Conservation (phyloP, 495 filamentous ascomycete species). For the Geoglossum glabrum region DNA sequence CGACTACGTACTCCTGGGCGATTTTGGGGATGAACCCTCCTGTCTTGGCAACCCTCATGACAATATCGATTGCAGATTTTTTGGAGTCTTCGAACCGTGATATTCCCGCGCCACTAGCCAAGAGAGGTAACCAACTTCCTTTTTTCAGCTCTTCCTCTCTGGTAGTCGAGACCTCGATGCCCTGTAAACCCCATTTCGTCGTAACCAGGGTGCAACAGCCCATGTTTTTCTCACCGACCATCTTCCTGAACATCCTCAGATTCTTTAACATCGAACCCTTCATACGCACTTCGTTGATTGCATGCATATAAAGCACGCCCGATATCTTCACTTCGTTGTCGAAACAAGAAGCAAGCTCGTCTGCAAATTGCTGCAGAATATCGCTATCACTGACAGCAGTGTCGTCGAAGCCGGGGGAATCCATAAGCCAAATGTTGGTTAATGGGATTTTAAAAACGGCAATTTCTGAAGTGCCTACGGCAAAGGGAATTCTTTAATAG, state of each 20-base stretch:
- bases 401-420: slow-evolving; percentile 29
- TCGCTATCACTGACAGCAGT: slow-evolving; percentile 18
- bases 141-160: background rate
- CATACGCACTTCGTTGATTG: slow-evolving; percentile 13
- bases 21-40: background rate
- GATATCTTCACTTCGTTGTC: slow-evolving; percentile 5
- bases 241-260: slow-evolving; percentile 8
- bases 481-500: no score
- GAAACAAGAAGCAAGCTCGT: slow-evolving; percentile 10
- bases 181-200: slow-evolving; percentile 7
- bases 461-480: no score
- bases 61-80: background rate
- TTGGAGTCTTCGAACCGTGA: background rate
- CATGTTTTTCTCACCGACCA: slow-evolving; percentile 8
- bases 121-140: background rate
- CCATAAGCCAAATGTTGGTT: slow-evolving; percentile 10
- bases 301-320: slow-evolving; percentile 18
- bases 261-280: slow-evolving; percentile 8
- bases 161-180: background rate
- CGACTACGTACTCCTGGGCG: background rate
- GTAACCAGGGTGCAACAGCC: slow-evolving; percentile 10
- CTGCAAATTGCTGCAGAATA: slow-evolving; percentile 12
- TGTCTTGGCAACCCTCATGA: background rate
- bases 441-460: no score
- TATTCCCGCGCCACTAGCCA: background rate